Evolutionary conservation across 2,329 filamentous ascomycete genomes (phyloP).

Genomic region (Fusarium temperatum): DNA sequence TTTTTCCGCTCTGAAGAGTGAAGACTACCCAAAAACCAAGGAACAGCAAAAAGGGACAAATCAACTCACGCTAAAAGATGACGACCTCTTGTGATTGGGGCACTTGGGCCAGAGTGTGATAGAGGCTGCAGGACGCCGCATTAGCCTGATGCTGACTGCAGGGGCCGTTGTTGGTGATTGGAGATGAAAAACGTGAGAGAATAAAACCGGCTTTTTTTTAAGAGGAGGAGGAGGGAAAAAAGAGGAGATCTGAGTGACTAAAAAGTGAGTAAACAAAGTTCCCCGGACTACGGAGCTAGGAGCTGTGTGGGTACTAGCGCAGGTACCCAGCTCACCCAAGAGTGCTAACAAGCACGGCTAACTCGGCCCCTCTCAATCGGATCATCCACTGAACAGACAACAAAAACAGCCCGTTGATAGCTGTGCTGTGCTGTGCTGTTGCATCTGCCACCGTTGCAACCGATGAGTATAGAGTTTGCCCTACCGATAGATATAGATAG

Average conservation of each 20-base stretch:
- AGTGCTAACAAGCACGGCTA: not conserved
- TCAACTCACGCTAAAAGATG: constrained; percentile 3
- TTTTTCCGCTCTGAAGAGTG: not conserved
- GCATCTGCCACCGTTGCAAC: not conserved
- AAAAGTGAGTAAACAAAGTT: not conserved
- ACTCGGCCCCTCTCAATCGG: constrained; percentile 13
- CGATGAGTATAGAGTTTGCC: not conserved
- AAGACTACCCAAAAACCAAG: not conserved
- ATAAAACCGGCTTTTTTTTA: not conserved
- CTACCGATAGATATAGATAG: not conserved
- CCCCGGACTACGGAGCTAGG: not conserved
- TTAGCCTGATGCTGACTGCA: constrained; percentile 28
- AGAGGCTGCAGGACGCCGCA: constrained; percentile 2
- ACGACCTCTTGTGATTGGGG: not conserved
- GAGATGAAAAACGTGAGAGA: not conserved
- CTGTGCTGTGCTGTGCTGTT: not conserved
- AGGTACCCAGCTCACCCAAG: constrained; percentile 3
- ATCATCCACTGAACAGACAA: not conserved
- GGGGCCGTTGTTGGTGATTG: constrained; percentile 15
- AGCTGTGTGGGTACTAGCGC: not conserved
- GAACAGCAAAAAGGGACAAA: not conserved
- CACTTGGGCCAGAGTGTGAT: not conserved
- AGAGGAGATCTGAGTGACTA: not conserved
- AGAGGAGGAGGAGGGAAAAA: not conserved
- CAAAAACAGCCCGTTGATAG: not conserved